Evolutionary conservation across 257 asterid genomes (phyloP), one percentile per base, ranked within the genome.

Genomic region (Penstemon davidsonii): DNA sequence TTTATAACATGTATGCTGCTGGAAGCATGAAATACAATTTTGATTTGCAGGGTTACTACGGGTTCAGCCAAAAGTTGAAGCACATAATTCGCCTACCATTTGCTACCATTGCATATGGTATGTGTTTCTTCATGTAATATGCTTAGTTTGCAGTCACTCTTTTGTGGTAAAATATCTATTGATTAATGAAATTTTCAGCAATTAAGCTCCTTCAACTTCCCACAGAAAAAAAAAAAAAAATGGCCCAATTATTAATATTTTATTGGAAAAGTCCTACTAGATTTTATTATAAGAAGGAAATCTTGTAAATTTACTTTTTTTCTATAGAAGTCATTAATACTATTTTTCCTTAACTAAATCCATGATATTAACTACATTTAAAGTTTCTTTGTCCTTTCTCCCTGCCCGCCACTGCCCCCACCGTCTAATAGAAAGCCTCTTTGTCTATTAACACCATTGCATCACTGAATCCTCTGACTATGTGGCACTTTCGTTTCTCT

Each of bases 21-120:
- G 67, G 70, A 59, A 68, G 45, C 74, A 40, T 74, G 70, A 60
- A 49, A 71, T 68, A 53, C 13, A n/a, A 67, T 45, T 69, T 36
- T 53, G 60, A 50, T 77, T 80, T 86, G 86, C 75, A 91, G 99
- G 99, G 99, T 62, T 94, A 91, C 80, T 91, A 94, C 71, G 85
- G 90, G 73, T 91, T 87, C 88, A 94, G 99, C 86, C 97, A 94
- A 83, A 94, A 91, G 82, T 78, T 94, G 95, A 94, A 94, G 87
- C 96, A 87, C 70, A 64, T 94, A 63, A 77, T 94, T 71, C 96
- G 93, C 78, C 84, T 94, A 44, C 99, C 99, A 25, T 91, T 90
- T 86, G 96, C 94, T 70, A 74, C 95, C 51, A 68, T 84, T 62
- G 82, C 96, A 38, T 94, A 94, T 77, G 99, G 99, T 94, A 86